Evolutionary conservation across 345 rosid genomes (phyloP), one percentile per base, ranked within the genome.

Genomic region (Hirschfeldia incana): DNA sequence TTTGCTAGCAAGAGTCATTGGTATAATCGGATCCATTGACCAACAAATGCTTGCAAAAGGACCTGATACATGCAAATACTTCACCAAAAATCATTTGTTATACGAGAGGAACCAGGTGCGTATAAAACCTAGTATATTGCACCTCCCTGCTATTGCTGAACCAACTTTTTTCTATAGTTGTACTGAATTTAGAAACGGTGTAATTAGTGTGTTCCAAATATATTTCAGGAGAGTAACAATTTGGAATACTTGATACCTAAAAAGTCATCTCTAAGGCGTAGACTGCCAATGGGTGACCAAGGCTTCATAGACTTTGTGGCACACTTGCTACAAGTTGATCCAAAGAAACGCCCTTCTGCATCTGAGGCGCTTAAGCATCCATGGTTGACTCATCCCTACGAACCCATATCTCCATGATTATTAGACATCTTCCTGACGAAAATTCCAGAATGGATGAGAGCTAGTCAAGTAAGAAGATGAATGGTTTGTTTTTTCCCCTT

Each of bases 201-300:
- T 70, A 77, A 70, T 21, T 15, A 34, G 33, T 42, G 42, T 58
- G 8, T 65, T 71, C 53, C 26, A 39, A 55, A 39, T 27, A 73
- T 72, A 11, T 72, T 39, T 81, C 96, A 94, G 98, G 98, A 91
- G 53, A 87, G 88, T 39, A 92, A 81, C 84, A 84, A 92, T 83
- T 80, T 94, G 79, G 98, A 94, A 74, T 92, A 92, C 85, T 70
- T 94, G 78, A 92, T 94, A 77, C 96, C 98, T 0, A 92, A 94
- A 82, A 91, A 88, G 87, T 88, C 98, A 65, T 92, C 97, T 30
- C 72, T 94, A 79, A 84, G 94, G 85, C 98, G 91, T 74, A 86
- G 98, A 46, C 73, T 94, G 76, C 98, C 94, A 7, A 94, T 92
- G 98, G 98, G 97, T n/a, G 98, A 94, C 75, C 98, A 90, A 83